Percentiles rank a stretch among this genome's conserved stretches.
Conservation (phyloP, 1,284 basidiomycete species). For the Peniophora sp. region DNA sequence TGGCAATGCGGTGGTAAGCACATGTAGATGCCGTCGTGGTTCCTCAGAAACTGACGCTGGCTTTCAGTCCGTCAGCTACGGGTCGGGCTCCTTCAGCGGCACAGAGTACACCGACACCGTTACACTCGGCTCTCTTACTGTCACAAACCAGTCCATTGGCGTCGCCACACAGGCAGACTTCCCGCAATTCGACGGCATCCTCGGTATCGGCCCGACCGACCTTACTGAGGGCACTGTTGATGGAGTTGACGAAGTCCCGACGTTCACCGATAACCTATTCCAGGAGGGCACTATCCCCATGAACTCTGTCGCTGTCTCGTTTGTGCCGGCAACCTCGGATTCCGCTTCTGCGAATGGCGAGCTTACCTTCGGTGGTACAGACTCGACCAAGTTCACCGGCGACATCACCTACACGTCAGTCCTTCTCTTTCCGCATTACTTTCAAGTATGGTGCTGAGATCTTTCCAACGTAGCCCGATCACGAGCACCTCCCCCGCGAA, state of each 20-base stretch:
- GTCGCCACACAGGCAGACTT: slow-evolving; percentile 36
- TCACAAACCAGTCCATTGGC: slow-evolving; percentile 45
- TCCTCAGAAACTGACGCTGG: slow-evolving; percentile 2
- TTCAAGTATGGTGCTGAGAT: not conserved
- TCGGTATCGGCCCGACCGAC: slow-evolving; percentile 45
- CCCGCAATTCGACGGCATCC: slow-evolving; percentile 41
- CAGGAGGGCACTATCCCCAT: slow-evolving; percentile 26
- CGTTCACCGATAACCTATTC: slow-evolving; percentile 44
- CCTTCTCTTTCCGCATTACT: not conserved
- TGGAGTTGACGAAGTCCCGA: slow-evolving; percentile 31
- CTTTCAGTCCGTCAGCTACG: slow-evolving; percentile 35
- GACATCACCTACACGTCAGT: slow-evolving; percentile 35
- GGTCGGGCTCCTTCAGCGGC: slow-evolving; percentile 37
- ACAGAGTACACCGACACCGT: slow-evolving; percentile 38
- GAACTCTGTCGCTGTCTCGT: slow-evolving; percentile 38
- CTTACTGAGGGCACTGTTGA: slow-evolving; percentile 30
- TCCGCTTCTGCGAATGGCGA: slow-evolving; percentile 14
- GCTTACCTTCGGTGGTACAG: slow-evolving; percentile 35
- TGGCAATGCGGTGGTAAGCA: slow-evolving; percentile 29
- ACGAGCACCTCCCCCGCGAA: slow-evolving; percentile 40
- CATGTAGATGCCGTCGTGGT: not conserved
- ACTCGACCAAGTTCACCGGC: slow-evolving; percentile 39
- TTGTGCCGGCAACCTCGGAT: slow-evolving; percentile 21
- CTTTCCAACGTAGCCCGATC: slow-evolving; percentile 28
- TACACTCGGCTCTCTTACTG: slow-evolving; percentile 22